A percentile compares a stretch with the other conserved stretches of the same genome.
These are phyloP conservation scores for Aciculoconidium aculeatum DNA, from an alignment of 805 yeast species.

Conservation along the genomic window DNA sequence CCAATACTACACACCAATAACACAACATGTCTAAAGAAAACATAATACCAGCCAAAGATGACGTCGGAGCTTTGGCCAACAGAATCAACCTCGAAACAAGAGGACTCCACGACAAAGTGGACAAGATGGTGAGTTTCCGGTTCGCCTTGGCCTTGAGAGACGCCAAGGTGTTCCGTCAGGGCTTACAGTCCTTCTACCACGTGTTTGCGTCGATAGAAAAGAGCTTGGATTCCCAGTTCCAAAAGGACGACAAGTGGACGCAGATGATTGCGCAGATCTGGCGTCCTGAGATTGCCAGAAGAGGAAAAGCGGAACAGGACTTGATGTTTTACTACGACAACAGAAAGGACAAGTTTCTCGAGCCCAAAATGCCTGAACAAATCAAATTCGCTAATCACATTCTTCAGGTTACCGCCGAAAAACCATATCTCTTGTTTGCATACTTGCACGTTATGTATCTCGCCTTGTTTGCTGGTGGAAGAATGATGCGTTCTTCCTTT, in stretches of 20 bases:
- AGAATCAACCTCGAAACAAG: conserved; percentile 70
- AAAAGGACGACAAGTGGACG: conserved; percentile 30
- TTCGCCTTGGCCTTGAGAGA: conserved; percentile 74
- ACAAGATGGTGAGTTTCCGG: conserved; percentile 62
- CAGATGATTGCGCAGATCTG: conserved; percentile 54
- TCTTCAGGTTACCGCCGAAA: conserved; percentile 43
- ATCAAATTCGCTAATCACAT: conserved; percentile 60
- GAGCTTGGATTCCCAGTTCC: conserved; percentile 41
- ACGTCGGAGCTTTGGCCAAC: conserved; percentile 78
- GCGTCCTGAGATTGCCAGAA: conserved; percentile 66
- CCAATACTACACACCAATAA: conserved; percentile 29
- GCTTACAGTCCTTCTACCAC: conserved; percentile 67
- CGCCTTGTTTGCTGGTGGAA: conserved; percentile 84
- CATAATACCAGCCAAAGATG: conserved; percentile 71
- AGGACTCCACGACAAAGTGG: conserved; percentile 59
- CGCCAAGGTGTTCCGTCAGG: conserved; percentile 73
- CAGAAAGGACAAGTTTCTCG: conserved; percentile 46
- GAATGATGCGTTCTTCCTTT: conserved; percentile 61
- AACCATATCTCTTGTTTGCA: conserved; percentile 70
- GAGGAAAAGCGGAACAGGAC: conserved; percentile 52
- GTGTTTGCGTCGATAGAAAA: conserved; percentile 61
- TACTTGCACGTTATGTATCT: conserved; percentile 82
- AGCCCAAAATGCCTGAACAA: conserved; percentile 57
- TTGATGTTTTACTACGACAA: conserved; percentile 61
- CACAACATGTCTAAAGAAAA: no score